phyloP scores from a whole-genome alignment of 345 rosid genomes.

The Hibiscus tridactylites region DNA sequence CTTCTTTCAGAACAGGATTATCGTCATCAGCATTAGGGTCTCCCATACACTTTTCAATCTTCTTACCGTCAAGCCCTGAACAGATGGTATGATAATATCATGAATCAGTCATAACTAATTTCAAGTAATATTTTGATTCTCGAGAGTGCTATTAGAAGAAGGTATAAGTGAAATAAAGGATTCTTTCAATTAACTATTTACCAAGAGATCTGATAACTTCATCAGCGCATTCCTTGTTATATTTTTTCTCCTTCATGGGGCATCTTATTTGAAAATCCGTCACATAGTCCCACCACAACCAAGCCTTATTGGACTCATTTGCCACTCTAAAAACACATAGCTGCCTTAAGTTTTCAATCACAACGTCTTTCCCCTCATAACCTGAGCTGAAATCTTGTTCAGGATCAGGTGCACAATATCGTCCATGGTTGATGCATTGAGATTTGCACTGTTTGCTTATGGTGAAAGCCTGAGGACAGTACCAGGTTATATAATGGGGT shows the following conservation, averaged over 20 bases:
- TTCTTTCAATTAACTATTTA: constrained; percentile 15
- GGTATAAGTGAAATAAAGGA: neutral
- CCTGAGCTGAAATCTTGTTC: constrained; percentile 91
- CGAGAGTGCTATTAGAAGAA: neutral
- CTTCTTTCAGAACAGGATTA: constrained; percentile 78
- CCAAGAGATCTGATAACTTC: constrained; percentile 74
- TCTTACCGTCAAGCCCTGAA: constrained; percentile 64
- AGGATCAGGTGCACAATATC: constrained; percentile 98
- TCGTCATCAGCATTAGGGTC: constrained; percentile 68
- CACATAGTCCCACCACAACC: constrained; percentile 98
- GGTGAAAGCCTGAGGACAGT: constrained; percentile 89
- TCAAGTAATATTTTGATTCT: neutral
- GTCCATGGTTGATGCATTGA: constrained; percentile 89
- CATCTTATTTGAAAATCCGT: constrained; percentile 48
- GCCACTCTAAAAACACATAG: constrained; percentile 80
- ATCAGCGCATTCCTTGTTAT: constrained; percentile 76
- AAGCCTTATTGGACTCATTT: constrained; percentile 67
- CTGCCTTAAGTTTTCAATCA: constrained; percentile 81
- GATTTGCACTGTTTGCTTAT: constrained; percentile 83
- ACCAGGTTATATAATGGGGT: constrained; percentile 96
- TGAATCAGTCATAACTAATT: constrained; percentile 3
- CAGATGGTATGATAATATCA: constrained; percentile 10
- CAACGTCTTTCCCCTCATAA: constrained; percentile 90
- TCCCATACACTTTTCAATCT: constrained; percentile 92
- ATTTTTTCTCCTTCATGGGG: constrained; percentile 75